phyloP scores from a whole-genome alignment of 495 filamentous ascomycete genomes.

The Penicillium diatomitis region DNA sequence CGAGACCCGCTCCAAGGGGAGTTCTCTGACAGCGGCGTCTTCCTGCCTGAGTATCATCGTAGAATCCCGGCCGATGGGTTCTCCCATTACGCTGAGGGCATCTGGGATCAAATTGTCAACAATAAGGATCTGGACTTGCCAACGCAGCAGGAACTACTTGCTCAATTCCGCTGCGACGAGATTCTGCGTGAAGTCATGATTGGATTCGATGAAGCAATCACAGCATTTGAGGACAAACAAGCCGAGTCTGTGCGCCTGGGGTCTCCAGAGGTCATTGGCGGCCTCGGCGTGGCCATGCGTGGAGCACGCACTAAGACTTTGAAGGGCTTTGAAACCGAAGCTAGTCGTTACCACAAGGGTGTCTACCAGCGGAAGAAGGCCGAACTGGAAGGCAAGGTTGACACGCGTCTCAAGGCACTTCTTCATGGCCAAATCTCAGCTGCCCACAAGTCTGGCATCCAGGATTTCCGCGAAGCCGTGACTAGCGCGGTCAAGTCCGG shows the following conservation, averaged over 20 bases:
- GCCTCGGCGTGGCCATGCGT: conserved; percentile 69
- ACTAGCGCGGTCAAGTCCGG: conserved; percentile 72
- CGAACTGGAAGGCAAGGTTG: conserved; percentile 80
- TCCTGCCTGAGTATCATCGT: conserved; percentile 89
- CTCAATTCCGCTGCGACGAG: conserved; percentile 96
- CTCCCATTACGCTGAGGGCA: conserved; percentile 79
- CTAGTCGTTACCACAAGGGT: conserved; percentile 90
- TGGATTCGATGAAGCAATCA: conserved; percentile 71
- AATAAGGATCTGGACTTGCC: conserved; percentile 97
- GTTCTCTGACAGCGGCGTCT: conserved; percentile 70
- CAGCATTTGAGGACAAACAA: conserved; percentile 79
- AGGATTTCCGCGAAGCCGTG: conserved; percentile 82
- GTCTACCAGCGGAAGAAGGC: conserved; percentile 78
- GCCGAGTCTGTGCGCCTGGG: conserved; percentile 62
- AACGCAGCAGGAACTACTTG: conserved; percentile 92
- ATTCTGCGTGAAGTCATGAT: conserved; percentile 80
- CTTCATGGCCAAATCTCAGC: conserved; percentile 81
- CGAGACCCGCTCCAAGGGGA: conserved; percentile 45
- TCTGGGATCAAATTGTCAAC: conserved; percentile 97
- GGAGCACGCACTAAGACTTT: conserved; percentile 61
- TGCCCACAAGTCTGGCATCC: conserved; percentile 80
- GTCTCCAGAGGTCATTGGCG: conserved; percentile 59
- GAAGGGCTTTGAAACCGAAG: conserved; percentile 78
- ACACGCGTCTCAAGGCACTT: conserved; percentile 73
- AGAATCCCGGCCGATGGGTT: conserved; percentile 95